A percentile compares a stretch with the other conserved stretches of the same genome.
phyloP scores from a whole-genome alignment of 139 green algal genomes.

The Haematococcus lacustris region DNA sequence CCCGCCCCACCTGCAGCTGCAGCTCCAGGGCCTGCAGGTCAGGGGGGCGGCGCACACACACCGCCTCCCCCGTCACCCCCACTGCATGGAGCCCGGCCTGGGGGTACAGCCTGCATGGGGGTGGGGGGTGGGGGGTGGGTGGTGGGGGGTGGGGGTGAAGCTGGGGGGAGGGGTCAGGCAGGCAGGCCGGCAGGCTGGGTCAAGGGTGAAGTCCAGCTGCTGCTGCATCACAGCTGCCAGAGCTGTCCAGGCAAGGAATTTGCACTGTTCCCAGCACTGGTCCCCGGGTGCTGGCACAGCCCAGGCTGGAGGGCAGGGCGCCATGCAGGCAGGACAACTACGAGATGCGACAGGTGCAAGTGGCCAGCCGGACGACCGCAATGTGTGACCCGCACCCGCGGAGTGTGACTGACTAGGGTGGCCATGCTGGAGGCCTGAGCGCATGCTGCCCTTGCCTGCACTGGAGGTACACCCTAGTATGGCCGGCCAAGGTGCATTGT shows the following conservation, averaged over 20 bases:
- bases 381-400: no score
- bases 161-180: no score
- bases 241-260: neutral
- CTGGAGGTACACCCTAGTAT: neutral
- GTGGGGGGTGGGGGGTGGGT: no score
- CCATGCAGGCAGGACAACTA: neutral
- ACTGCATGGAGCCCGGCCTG: conserved; percentile 21
- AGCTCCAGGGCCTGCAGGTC: conserved; percentile 48
- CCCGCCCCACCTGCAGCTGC: conserved; percentile 41
- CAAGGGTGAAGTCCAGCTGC: neutral
- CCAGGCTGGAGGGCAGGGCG: neutral
- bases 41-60: conserved; percentile 54
- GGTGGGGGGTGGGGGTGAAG: neutral
- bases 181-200: neutral
- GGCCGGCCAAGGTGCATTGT: neutral
- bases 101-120: conserved; percentile 25
- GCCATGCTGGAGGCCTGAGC: neutral
- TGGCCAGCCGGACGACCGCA: no score
- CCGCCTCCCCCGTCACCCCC: conserved; percentile 68
- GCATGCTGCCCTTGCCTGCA: neutral
- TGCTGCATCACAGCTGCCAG: no score
- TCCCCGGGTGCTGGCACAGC: neutral
- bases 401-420: neutral
- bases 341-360: neutral
- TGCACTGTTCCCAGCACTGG: neutral